Base-by-base conservation (phyloP, 2,329 filamentous ascomycete genomes). In the Calonectria montana region DNA sequence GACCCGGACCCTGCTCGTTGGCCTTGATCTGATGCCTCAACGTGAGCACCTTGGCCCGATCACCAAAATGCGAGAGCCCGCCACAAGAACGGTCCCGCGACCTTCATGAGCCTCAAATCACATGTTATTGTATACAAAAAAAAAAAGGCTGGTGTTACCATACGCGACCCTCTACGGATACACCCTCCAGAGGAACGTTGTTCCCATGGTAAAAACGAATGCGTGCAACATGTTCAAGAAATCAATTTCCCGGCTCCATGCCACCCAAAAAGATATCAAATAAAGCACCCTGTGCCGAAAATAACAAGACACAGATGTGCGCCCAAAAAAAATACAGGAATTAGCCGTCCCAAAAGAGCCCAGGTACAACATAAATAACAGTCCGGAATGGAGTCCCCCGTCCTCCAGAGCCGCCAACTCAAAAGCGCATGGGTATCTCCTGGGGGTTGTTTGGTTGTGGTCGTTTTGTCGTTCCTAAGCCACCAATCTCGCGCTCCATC, bases 361-460 rank as follows among this genome's bases (percentile, higher is more conserved):
- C 71, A 64, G 73, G 29, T 67, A 72, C 29, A 67, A 68, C 73
- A 74, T 74, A 71, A 72, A 76, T 65, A 72, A 68, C 68, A 78
- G 72, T 71, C 72, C 73, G 76, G 70, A 76, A 76, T 79, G 75
- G 76, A 78, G 77, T 73, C 73, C 76, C 73, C 78, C 75, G 59
- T 79, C 47, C 78, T 79, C 77, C 77, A 79, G 67, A 79, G 77
- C 74, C 57, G 70, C 75, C 72, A 76, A 73, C 69, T 69, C 71
- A 76, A 71, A 70, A 67, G 70, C 74, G 75, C 75, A 78, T 78
- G 78, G 78, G 76, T 79, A 79, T 79, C 77, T 79, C 70, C 74
- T 76, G 76, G 74, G 77, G 71, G 55, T 75, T 79, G 76, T 76
- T 78, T 77, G 70, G 73, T 75, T 59, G 76, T 71, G 71, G 71